phyloP scores from a whole-genome alignment of 1,284 basidiomycete species.

The Ganoderma leucocontextum region DNA sequence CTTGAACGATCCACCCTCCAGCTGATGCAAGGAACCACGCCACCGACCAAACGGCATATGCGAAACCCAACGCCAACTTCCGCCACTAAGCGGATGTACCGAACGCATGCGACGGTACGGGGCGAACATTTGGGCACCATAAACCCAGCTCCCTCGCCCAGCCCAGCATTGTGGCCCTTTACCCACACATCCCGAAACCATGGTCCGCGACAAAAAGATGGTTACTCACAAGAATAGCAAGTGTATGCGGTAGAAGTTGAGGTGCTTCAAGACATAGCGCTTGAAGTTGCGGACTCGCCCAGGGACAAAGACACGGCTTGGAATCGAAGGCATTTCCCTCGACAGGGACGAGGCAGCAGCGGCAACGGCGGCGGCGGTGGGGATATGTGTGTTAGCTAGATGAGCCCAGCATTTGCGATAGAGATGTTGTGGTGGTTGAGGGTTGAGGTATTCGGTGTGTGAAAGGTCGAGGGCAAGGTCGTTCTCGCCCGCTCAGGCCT shows the following conservation, averaged over 20 bases:
- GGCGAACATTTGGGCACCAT: neutral
- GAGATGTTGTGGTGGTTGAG: constrained; percentile 3
- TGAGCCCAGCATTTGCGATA: constrained; percentile 17
- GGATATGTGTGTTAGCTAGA: constrained; percentile 27
- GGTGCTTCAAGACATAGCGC: constrained; percentile 49
- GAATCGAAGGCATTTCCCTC: constrained; percentile 28
- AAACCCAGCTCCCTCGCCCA: neutral
- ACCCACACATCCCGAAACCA: neutral
- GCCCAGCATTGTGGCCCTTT: neutral
- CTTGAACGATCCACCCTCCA: neutral
- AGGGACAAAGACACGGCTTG: constrained; percentile 19
- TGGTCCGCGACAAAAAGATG: constrained; percentile 7
- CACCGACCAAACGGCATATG: neutral
- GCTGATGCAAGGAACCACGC: neutral
- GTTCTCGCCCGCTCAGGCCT: neutral
- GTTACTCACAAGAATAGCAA: constrained; percentile 58
- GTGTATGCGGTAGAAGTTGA: constrained; percentile 79
- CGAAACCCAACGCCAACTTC: neutral
- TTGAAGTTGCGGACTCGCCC: constrained; percentile 15
- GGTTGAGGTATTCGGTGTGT: neutral
- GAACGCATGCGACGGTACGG: neutral
- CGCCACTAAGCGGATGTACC: neutral
- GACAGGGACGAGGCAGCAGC: constrained; percentile 6
- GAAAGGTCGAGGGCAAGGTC: constrained; percentile 11
- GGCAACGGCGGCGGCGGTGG: constrained; percentile 10